phyloP scores from a whole-genome alignment of 2,329 filamentous ascomycete genomes.

The Paecilomyces sp. region DNA sequence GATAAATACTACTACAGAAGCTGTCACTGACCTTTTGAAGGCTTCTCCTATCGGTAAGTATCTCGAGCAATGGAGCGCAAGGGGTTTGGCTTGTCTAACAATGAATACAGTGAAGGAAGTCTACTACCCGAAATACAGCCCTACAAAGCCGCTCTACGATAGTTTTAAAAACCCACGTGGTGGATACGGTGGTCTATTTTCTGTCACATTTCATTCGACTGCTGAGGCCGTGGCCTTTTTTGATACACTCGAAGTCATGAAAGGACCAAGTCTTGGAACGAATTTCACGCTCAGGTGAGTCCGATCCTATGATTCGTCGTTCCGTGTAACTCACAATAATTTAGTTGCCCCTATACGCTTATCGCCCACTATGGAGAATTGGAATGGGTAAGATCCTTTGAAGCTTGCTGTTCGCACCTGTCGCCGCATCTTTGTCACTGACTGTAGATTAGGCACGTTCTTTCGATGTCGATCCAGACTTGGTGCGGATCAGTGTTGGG shows the following conservation, averaged over 20 bases:
- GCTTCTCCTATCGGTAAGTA: constrained; percentile 45
- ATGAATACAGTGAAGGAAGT: constrained; percentile 59
- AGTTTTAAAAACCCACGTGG: constrained; percentile 64
- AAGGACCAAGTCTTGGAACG: constrained; percentile 89
- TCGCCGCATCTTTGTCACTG: neutral
- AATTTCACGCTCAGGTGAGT: constrained; percentile 76
- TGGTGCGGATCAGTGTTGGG: constrained; percentile 84
- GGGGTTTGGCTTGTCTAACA: neutral
- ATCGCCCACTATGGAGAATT: constrained; percentile 87
- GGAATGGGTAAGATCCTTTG: constrained; percentile 61
- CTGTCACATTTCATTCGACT: constrained; percentile 67
- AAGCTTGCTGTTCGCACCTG: neutral
- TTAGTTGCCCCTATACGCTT: constrained; percentile 77
- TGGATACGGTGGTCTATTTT: constrained; percentile 86
- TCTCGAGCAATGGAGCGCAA: neutral
- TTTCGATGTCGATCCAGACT: constrained; percentile 71
- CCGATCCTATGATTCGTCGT: neutral
- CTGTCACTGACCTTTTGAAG: constrained; percentile 66
- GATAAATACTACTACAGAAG: constrained; percentile 79
- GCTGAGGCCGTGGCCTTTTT: constrained; percentile 73
- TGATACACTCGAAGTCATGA: constrained; percentile 77
- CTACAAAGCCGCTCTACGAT: constrained; percentile 68
- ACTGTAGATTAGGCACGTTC: constrained; percentile 50
- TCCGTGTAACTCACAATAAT: constrained; percentile 7
- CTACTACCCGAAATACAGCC: constrained; percentile 78